Conservation (phyloP, 2,329 filamentous ascomycete genomes). For the Berkeleyomyces rouxiae region DNA sequence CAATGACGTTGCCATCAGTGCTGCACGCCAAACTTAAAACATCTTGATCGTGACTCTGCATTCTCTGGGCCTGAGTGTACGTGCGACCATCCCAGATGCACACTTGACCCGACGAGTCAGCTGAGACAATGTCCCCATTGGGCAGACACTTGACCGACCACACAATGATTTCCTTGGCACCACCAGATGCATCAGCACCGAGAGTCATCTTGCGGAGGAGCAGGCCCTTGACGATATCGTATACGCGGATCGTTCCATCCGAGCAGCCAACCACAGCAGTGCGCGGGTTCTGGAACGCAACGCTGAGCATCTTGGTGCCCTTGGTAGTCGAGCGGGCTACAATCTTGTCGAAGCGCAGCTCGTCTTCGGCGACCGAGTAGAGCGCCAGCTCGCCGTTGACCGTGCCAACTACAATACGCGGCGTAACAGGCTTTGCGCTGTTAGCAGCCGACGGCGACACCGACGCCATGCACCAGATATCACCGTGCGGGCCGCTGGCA, state of each 20-base stretch:
- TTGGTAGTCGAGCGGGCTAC: slow-evolving; percentile 64
- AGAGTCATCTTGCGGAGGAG: slow-evolving; percentile 70
- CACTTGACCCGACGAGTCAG: slow-evolving; percentile 85
- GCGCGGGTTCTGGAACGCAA: slow-evolving; percentile 74
- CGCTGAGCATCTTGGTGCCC: slow-evolving; percentile 76
- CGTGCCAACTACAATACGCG: slow-evolving; percentile 59
- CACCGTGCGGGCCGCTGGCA: slow-evolving; percentile 81
- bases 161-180: slow-evolving; percentile 66
- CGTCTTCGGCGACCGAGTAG: slow-evolving; percentile 70
- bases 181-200: slow-evolving; percentile 55
- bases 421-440: slow-evolving; percentile 16
- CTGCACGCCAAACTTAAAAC: slow-evolving; percentile 75
- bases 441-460: slow-evolving; percentile 16
- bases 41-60: slow-evolving; percentile 78
- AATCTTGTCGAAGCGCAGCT: slow-evolving; percentile 63
- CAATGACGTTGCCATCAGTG: slow-evolving; percentile 61
- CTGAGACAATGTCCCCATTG: slow-evolving; percentile 81
- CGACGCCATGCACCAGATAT: slow-evolving; percentile 81
- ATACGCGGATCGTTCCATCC: slow-evolving; percentile 88
- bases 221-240: slow-evolving; percentile 65
- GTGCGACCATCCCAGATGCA: slow-evolving; percentile 89
- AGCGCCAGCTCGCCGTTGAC: slow-evolving; percentile 80
- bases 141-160: slow-evolving; percentile 85
- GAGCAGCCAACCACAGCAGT: slow-evolving; percentile 80
- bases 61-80: slow-evolving; percentile 70